A percentile compares a stretch with the other conserved stretches of the same genome.
phyloP scores from a whole-genome alignment of 2,329 filamentous ascomycete genomes.

The Magnaporthales sp. region DNA sequence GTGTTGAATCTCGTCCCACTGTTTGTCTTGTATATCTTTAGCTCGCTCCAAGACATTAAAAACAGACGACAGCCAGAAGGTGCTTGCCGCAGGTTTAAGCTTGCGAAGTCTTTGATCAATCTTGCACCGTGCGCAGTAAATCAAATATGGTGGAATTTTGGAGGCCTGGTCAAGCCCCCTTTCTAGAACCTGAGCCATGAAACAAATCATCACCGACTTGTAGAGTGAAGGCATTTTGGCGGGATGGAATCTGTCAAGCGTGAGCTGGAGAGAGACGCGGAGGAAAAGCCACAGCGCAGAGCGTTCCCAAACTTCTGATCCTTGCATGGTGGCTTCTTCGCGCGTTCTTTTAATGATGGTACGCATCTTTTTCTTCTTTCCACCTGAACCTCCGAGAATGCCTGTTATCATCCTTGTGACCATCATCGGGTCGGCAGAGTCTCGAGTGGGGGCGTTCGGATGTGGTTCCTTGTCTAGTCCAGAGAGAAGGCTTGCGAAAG shows the following conservation, averaged over 20 bases:
- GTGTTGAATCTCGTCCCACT: background rate
- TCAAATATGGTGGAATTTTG: background rate
- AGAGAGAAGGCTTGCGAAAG: background rate
- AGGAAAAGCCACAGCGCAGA: background rate
- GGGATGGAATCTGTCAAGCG: background rate
- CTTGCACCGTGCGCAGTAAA: background rate
- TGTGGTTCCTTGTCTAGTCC: background rate
- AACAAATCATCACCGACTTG: background rate
- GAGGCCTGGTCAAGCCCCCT: background rate
- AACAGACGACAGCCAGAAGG: background rate
- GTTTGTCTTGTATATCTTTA: background rate
- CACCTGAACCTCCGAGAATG: background rate
- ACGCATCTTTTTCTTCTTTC: background rate
- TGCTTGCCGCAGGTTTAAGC: background rate
- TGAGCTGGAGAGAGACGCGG: background rate
- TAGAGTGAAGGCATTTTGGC: background rate
- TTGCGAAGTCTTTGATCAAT: background rate
- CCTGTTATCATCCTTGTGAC: conserved; percentile 1
- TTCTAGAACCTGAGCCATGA: background rate
- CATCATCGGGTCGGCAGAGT: background rate
- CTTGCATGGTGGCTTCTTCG: background rate
- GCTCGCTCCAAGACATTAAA: background rate
- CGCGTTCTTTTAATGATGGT: background rate
- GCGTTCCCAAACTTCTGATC: background rate
- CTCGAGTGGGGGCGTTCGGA: background rate